Percentiles rank a stretch among this genome's conserved stretches.
Conservation (phyloP, 164 flowering plant species). For the Santalum album region DNA sequence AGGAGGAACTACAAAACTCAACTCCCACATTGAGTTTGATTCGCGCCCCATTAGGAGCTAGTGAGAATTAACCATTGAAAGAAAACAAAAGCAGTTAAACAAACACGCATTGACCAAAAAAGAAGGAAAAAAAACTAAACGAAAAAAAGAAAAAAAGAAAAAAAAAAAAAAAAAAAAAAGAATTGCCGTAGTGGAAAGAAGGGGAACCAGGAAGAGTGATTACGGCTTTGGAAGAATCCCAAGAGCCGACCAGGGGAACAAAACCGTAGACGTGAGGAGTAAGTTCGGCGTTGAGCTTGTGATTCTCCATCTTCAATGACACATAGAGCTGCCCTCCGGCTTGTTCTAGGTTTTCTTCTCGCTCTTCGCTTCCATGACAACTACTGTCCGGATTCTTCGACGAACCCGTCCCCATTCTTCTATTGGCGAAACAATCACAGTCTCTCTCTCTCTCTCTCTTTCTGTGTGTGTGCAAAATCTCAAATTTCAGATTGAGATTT, state of each 20-base stretch:
- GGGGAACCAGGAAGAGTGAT: constrained; percentile 5
- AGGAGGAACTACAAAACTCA: constrained; percentile 92
- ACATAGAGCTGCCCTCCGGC: constrained; percentile 84
- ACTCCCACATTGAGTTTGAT: constrained; percentile 84
- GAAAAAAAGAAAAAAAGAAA: neutral
- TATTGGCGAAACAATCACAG: too few relatives aligned
- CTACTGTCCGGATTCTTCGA: constrained; percentile 57
- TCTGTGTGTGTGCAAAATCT: neutral
- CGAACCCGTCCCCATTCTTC: constrained; percentile 57
- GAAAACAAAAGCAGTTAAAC: neutral
- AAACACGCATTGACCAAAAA: neutral
- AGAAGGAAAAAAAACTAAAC: neutral
- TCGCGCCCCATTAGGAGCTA: constrained; percentile 89
- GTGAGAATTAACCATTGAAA: neutral
- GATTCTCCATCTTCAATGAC: constrained; percentile 86
- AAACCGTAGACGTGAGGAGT: constrained; percentile 90
- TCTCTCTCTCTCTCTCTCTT: neutral
- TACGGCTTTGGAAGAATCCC: constrained; percentile 92
- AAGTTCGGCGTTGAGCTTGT: constrained; percentile 51
- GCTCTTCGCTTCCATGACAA: constrained; percentile 37
- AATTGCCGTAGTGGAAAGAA: neutral
- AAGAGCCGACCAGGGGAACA: constrained; percentile 84
- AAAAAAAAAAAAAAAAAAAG: neutral
- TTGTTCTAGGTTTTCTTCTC: constrained; percentile 40
- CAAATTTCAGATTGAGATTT: too few relatives aligned